Evolutionary conservation across 129 eudicot species (phyloP).

Genomic region (Solidago caesia): DNA sequence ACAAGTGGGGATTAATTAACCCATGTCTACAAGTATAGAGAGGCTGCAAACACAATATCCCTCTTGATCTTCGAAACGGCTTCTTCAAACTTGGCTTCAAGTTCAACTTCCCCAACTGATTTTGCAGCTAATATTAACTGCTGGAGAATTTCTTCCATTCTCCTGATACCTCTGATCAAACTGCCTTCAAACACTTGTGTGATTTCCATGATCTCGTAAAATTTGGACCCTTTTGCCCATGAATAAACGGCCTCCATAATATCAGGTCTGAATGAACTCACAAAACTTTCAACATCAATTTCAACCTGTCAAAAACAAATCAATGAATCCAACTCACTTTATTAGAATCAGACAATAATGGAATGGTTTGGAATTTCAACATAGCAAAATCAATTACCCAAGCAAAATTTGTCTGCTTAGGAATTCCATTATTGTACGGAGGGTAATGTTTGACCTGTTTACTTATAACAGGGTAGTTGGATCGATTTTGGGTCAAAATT

Average conservation of each 20-base stretch:
- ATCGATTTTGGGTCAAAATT: neutral
- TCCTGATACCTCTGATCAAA: slow-evolving; percentile 89
- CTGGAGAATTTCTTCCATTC: slow-evolving; percentile 96
- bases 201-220: slow-evolving; percentile 90
- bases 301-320: slow-evolving; percentile 46
- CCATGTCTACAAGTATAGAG: slow-evolving; percentile 61
- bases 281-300: slow-evolving; percentile 90
- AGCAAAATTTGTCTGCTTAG: neutral
- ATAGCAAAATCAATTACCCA: neutral
- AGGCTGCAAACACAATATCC: slow-evolving; percentile 97
- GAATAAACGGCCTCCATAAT: slow-evolving; percentile 93
- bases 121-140: slow-evolving; percentile 86
- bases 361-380: neutral
- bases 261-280: slow-evolving; percentile 83
- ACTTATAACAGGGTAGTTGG: neutral
- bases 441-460: neutral
- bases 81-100: slow-evolving; percentile 84
- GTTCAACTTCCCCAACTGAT: slow-evolving; percentile 89
- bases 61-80: slow-evolving; percentile 91
- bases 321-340: too few relatives aligned
- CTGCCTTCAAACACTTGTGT: slow-evolving; percentile 95
- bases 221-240: slow-evolving; percentile 94
- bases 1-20: neutral
- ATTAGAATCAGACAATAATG: neutral
- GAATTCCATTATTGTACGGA: neutral